Conservation (phyloP, 495 filamentous ascomycete genomes). For the Stereocaulon alpinum region DNA sequence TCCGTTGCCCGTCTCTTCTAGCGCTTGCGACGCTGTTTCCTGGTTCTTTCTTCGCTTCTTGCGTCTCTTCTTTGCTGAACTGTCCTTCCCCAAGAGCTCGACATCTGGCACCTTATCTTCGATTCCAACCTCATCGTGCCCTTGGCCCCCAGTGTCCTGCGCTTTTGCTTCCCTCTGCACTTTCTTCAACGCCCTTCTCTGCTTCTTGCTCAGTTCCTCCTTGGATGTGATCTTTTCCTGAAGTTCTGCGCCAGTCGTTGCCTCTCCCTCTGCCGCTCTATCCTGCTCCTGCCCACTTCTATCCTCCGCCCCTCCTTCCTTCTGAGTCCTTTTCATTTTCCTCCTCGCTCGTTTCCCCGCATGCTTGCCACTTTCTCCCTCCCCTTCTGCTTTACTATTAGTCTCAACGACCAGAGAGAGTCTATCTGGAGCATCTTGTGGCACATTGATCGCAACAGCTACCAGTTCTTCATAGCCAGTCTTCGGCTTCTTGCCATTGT, state of each 20-base stretch:
- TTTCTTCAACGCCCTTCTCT: not conserved
- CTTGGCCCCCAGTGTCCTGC: too few species aligned
- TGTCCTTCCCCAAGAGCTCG: not conserved
- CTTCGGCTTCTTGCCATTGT: constrained; percentile 6
- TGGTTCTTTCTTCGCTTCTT: not conserved
- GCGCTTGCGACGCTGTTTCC: not conserved
- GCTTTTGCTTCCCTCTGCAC: too few species aligned
- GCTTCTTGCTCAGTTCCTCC: not conserved
- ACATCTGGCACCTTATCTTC: too few species aligned
- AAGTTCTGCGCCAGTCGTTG: not conserved
- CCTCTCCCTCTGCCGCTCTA: not conserved
- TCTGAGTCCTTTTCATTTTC: not conserved
- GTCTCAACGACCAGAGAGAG: not conserved
- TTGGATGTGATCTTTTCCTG: too few species aligned
- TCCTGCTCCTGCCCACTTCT: not conserved
- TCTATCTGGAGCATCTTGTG: not conserved
- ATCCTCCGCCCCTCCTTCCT: not conserved
- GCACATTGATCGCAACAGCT: not conserved
- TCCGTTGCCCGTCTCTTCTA: not conserved
- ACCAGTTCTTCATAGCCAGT: not conserved
- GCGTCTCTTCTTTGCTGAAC: not conserved
- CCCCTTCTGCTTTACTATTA: not conserved
- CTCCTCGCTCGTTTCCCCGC: not conserved
- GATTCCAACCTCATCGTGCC: too few species aligned
- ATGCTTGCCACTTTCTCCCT: not conserved